phyloP scores from a whole-genome alignment of 768 basidiomycete species.

The Boletus vermiculosoides region DNA sequence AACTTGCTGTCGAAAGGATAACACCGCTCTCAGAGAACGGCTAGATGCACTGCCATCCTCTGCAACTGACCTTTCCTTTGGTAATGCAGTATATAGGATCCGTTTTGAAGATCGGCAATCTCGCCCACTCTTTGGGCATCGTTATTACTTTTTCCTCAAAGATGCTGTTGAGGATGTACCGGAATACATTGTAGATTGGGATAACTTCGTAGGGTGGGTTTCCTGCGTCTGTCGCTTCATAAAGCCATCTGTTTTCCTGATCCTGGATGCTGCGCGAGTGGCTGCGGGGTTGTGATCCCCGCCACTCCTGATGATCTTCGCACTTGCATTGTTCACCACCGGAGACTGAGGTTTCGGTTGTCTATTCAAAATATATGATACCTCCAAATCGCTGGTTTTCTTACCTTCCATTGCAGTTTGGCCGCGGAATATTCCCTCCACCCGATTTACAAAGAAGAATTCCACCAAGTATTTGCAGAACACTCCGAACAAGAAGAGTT shows the following conservation, averaged over 20 bases:
- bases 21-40: slow-evolving; percentile 50
- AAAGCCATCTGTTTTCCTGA: background rate
- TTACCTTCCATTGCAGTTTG: slow-evolving; percentile 50
- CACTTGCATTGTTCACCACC: background rate
- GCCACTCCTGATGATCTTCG: background rate
- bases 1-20: slow-evolving; percentile 8
- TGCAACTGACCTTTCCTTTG: slow-evolving; percentile 72
- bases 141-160: slow-evolving; percentile 89
- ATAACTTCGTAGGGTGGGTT: slow-evolving; percentile 79
- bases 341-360: background rate
- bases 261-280: background rate
- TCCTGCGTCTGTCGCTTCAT: background rate
- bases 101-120: slow-evolving; percentile 73
- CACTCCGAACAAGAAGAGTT: slow-evolving; percentile 80
- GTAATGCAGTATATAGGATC: slow-evolving; percentile 88
- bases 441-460: slow-evolving; percentile 79
- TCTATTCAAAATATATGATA: background rate
- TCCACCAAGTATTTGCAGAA: slow-evolving; percentile 85
- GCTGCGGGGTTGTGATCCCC: background rate
- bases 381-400: slow-evolving; percentile 1
- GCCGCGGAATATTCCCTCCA: slow-evolving; percentile 79
- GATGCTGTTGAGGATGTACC: slow-evolving; percentile 98
- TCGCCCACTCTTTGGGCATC: slow-evolving; percentile 77
- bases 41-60: slow-evolving; percentile 70
- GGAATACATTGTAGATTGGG: slow-evolving; percentile 97